Conservation (phyloP, 345 rosid species). For the Mangifera indica region DNA sequence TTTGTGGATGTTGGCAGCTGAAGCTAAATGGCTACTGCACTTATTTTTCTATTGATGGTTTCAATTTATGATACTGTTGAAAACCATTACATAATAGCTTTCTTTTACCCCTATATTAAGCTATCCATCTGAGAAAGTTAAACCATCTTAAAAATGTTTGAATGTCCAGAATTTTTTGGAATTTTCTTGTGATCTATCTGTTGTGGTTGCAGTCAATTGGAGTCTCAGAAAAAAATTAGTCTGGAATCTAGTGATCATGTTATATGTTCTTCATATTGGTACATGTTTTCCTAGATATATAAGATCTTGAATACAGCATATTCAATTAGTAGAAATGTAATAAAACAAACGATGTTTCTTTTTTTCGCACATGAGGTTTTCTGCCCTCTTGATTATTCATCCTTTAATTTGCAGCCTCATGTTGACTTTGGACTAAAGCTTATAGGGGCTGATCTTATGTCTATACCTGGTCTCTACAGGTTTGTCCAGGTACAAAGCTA, state of each 20-base stretch:
- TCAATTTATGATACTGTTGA: neutral
- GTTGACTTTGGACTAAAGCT: constrained; percentile 94
- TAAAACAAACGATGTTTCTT: neutral
- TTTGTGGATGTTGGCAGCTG: neutral
- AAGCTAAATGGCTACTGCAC: neutral
- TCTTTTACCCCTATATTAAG: neutral
- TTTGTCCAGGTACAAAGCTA: constrained; percentile 70
- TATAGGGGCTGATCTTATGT: constrained; percentile 94
- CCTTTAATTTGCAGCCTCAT: constrained; percentile 70
- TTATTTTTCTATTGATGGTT: neutral
- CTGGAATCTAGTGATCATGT: neutral
- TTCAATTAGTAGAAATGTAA: neutral
- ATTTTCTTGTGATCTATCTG: neutral
- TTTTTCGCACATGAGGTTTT: neutral
- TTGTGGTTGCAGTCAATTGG: neutral
- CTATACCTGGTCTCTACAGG: constrained; percentile 94
- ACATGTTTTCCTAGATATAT: neutral
- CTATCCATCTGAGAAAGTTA: neutral
- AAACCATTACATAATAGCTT: neutral
- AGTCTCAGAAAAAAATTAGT: neutral
- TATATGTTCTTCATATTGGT: neutral
- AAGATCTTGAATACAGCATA: neutral
- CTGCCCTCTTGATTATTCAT: constrained; percentile 17
- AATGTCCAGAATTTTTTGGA: neutral
- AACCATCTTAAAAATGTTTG: neutral